Evolutionary conservation across 2,329 filamentous ascomycete genomes (phyloP).

Genomic region (Ophiostoma piceae): DNA sequence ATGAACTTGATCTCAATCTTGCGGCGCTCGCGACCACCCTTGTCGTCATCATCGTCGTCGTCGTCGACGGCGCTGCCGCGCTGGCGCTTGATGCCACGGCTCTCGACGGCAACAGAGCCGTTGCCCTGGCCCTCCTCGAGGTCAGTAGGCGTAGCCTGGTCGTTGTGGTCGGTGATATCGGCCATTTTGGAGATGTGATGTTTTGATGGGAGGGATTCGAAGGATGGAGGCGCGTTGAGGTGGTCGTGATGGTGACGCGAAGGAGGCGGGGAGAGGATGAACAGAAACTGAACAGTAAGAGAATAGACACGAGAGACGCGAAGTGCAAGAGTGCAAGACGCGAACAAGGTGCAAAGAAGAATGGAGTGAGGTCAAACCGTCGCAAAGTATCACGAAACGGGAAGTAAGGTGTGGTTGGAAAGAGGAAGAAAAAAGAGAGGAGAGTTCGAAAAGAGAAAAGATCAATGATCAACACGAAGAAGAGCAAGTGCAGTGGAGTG

Average conservation of each 20-base stretch:
- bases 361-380: background rate
- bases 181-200: conserved; percentile 50
- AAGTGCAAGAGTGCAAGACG: background rate
- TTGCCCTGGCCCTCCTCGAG: conserved; percentile 74
- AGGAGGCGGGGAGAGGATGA: background rate
- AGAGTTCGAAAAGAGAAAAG: conserved; percentile 13
- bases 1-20: conserved; percentile 99
- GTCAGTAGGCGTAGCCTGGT: conserved; percentile 68
- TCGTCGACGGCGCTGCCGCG: conserved; percentile 81
- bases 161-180: conserved; percentile 74
- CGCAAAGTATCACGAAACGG: conserved; percentile 44
- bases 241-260: background rate
- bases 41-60: conserved; percentile 96
- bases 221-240: conserved; percentile 6
- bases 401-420: conserved; percentile 18
- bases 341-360: conserved; percentile 7
- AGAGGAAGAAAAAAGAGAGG: conserved; percentile 19
- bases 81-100: conserved; percentile 82
- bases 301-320: background rate
- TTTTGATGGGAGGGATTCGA: background rate
- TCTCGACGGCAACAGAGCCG: conserved; percentile 60
- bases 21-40: conserved; percentile 92
- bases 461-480: conserved; percentile 16
- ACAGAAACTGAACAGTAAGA: background rate
- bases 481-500: conserved; percentile 46